Evolutionary conservation across 306 rosid species (phyloP).

Genomic region (Casuarina glauca): DNA sequence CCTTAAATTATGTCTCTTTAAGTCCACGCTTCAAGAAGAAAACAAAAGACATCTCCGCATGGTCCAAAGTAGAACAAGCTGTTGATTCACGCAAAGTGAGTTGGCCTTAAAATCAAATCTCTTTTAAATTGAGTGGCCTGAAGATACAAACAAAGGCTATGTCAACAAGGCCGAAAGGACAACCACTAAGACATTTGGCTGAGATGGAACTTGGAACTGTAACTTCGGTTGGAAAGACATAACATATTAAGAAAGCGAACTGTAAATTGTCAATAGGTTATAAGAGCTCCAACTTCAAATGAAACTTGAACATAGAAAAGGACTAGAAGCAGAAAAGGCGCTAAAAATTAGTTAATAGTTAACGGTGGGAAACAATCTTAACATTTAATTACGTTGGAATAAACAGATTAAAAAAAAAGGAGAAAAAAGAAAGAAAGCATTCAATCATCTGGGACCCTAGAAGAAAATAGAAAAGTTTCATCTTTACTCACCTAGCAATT

Average conservation of each 20-base stretch:
- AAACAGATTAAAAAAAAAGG: neutral
- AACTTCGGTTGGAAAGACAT: neutral
- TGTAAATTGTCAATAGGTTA: neutral
- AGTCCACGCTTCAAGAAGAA: too few relatives aligned
- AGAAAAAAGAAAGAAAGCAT: neutral
- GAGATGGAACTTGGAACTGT: neutral
- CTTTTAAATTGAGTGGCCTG: neutral
- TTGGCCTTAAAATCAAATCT: neutral
- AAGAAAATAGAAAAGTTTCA: neutral
- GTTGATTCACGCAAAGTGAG: neutral
- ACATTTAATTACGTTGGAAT: neutral
- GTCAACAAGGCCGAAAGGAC: neutral
- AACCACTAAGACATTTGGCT: neutral
- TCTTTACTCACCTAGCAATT: conserved; percentile 72
- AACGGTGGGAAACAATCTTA: conserved; percentile 1
- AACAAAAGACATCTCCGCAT: too few relatives aligned
- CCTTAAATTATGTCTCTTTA: neutral
- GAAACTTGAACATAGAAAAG: conserved; percentile 15
- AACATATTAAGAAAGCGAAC: neutral
- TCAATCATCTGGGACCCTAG: neutral
- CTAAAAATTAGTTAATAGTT: neutral
- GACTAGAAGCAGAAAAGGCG: neutral
- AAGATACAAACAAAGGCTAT: neutral
- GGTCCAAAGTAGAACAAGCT: too few relatives aligned
- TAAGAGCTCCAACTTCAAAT: conserved; percentile 2